A percentile compares a stretch with the other conserved stretches of the same genome.
These are phyloP conservation scores for Phytophthora pseudosyringae DNA, from an alignment of 352 stramenopile species.

Conservation along the genomic window DNA sequence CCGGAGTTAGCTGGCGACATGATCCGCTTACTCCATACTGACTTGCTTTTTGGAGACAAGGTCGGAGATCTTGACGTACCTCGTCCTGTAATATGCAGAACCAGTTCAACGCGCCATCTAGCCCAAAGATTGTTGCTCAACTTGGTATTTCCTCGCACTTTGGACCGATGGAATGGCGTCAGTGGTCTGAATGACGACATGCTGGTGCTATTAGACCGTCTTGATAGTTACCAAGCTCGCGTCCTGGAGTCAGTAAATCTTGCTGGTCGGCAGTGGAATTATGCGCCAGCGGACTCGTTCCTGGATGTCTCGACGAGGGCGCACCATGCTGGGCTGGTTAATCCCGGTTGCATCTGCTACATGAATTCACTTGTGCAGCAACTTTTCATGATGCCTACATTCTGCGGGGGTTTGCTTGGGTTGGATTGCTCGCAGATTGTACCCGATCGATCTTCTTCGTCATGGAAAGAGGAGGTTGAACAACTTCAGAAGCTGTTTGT, in stretches of 20 bases:
- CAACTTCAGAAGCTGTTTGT: conserved; percentile 81
- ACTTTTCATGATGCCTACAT: conserved; percentile 87
- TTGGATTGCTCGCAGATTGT: conserved; percentile 32
- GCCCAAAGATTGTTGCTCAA: conserved; percentile 28
- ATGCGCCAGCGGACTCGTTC: conserved; percentile 52
- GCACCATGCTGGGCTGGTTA: conserved; percentile 91
- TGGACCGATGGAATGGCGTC: background rate
- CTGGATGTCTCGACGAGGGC: conserved; percentile 31
- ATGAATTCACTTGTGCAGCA: conserved; percentile 99
- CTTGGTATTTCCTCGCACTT: conserved; percentile 25
- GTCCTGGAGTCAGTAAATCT: conserved; percentile 37
- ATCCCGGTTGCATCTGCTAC: conserved; percentile 99
- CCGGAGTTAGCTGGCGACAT: conserved; percentile 5
- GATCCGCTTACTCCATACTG: conserved; percentile 25
- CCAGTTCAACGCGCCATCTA: conserved; percentile 14
- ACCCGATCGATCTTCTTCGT: conserved; percentile 13
- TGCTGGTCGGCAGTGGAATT: conserved; percentile 68
- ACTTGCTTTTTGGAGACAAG: conserved; percentile 30
- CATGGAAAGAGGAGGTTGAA: conserved; percentile 57
- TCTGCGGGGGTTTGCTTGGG: conserved; percentile 57
- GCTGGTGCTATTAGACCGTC: conserved; percentile 18
- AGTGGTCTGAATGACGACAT: conserved; percentile 17
- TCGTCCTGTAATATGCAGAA: conserved; percentile 22
- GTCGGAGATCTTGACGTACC: background rate
- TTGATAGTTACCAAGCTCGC: conserved; percentile 34